Conservation (phyloP, 441 rosid species). For the Corymbia citriodora region DNA sequence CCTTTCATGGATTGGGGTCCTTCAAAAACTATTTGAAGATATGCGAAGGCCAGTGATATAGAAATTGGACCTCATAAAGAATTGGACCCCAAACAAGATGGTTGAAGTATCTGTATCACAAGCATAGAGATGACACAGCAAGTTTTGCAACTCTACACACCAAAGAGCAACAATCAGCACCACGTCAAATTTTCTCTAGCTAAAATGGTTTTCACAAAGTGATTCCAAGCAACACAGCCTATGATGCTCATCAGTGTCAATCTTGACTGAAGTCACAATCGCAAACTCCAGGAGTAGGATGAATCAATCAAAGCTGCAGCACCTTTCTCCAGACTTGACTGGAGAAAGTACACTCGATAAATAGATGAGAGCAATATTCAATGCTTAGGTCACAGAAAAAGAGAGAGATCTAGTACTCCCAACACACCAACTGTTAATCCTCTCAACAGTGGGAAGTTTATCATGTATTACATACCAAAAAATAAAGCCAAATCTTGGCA, state of each 20-base stretch:
- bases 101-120: background rate
- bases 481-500: background rate
- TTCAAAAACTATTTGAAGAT: background rate
- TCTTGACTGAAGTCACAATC: rapidly evolving
- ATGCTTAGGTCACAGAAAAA: background rate
- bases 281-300: rapidly evolving
- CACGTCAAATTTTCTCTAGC: too few species aligned
- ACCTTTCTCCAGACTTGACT: background rate
- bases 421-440: rapidly evolving
- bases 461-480: background rate
- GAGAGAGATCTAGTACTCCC: background rate
- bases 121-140: background rate
- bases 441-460: background rate
- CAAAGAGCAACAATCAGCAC: too few species aligned
- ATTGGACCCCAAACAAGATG: background rate
- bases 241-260: too few species aligned
- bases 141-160: background rate
- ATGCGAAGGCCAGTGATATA: background rate
- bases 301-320: background rate
- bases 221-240: too few species aligned
- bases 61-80: background rate
- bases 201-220: too few species aligned
- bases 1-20: background rate
- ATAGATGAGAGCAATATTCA: rapidly evolving
- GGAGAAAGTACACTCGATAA: background rate